Base-by-base conservation (phyloP, 495 filamentous ascomycete genomes). In the Penicillium parvum region DNA sequence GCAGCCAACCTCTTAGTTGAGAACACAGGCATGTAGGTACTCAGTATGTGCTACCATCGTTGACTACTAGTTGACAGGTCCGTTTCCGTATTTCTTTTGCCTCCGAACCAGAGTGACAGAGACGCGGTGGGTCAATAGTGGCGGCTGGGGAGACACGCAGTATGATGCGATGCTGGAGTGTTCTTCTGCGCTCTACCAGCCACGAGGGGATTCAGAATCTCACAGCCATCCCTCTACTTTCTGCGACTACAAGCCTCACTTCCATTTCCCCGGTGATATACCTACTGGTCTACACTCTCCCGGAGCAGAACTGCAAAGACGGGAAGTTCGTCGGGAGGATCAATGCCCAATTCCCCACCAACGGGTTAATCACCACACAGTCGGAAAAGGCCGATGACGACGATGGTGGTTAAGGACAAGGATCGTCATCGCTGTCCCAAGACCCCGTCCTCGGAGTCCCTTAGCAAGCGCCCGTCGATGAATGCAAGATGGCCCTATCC, bases 1-100 rank as follows among this genome's bases (percentile, higher is more conserved):
- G n/a, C n/a, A n/a, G n/a, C n/a, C n/a, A n/a, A n/a, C n/a, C n/a
- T n/a, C n/a, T n/a, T n/a, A n/a, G n/a, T n/a, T n/a, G n/a, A n/a
- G n/a, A n/a, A n/a, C n/a, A n/a, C n/a, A n/a, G n/a, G n/a, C n/a
- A n/a, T n/a, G n/a, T n/a, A n/a, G n/a, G n/a, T n/a, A n/a, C n/a
- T n/a, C n/a, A n/a, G n/a, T n/a, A n/a, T n/a, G n/a, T n/a, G n/a
- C n/a, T n/a, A n/a, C n/a, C n/a, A n/a, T n/a, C n/a, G n/a, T n/a
- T n/a, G n/a, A n/a, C n/a, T n/a, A n/a, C n/a, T n/a, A 57, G 32
- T 34, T 55, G 55, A 58, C 48, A 56, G 55, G 55, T 59, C 55
- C 41, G 48, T 32, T 47, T 21, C 32, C 18, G 15, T 41, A 43
- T 30, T 15, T 40, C 40, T 49, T 39, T 42, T 47, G 42, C 36